Base-by-base conservation (phyloP, 1,284 basidiomycete genomes). In the Papiliotrema fonsecae region DNA sequence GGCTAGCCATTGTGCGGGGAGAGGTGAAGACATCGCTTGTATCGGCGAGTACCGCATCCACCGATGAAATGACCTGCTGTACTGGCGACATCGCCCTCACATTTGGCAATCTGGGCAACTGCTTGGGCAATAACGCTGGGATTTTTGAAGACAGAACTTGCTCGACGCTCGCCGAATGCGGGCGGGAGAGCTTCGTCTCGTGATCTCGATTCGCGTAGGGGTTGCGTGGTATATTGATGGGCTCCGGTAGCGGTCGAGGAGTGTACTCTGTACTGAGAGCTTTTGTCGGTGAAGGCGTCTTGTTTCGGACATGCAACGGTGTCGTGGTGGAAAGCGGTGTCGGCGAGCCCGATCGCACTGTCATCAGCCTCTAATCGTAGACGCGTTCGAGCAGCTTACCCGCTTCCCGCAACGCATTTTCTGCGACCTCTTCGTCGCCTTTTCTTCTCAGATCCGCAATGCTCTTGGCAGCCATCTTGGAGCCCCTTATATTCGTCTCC, bases 211-310 rank as follows among this genome's bases (percentile, higher is more conserved):
- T n/a, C n/a, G n/a, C n/a, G n/a, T n/a, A n/a, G n/a, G n/a, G n/a
- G n/a, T n/a, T n/a, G n/a, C n/a, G n/a, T n/a, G n/a, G n/a, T n/a
- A n/a, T n/a, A n/a, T n/a, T n/a, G n/a, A n/a, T n/a, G n/a, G n/a
- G n/a, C n/a, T n/a, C n/a, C n/a, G n/a, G n/a, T n/a, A n/a, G n/a
- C n/a, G n/a, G n/a, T n/a, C n/a, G n/a, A n/a, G n/a, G n/a, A n/a
- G n/a, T n/a, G n/a, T n/a, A n/a, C n/a, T n/a, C n/a, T n/a, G n/a
- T 13, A 11, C 35, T 51, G 24, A 60, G 34, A 13, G 45, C 31
- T 21, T 47, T 30, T 35, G 49, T 54, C 5, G 62, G 64, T 10
- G 65, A 64, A 1, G 65, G 63, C 1, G 58, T 59, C 38, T 54
- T 61, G 43, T 57, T 58, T 9, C 51, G 45, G 19, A 65, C 48